Base-by-base conservation (phyloP, 1,139 yeast species). In the Williopsis jadinii region DNA sequence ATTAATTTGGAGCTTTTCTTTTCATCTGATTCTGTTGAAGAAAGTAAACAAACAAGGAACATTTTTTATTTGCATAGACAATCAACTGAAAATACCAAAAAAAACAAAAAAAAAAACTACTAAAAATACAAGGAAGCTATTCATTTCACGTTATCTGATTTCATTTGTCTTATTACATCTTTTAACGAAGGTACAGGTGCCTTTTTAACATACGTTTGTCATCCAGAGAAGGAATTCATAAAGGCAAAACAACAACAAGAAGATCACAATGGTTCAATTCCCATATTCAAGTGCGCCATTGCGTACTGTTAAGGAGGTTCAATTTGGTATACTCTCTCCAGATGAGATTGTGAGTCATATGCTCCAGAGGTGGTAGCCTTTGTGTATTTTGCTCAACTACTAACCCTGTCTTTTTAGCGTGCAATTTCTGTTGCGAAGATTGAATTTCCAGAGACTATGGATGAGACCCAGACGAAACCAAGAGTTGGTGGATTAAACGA, bases 381-480 rank as follows among this genome's bases (percentile, higher is more conserved):
- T 24, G n/a, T 28, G 10, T 12, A 11, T 36, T 32, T 37, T 24
- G 5, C 27, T 27, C 26, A 30, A 40, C 33, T 49, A 50, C 54
- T 48, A 49, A 48, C 52, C 35, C 37, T n/a, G 11, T 10, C 27
- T 15, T 41, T 29, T 10, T 48, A 68, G 73, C 77, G 95, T 66
- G 97, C 97, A 39, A 87, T 92, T 52, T 86, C 96, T 48, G 97
- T 92, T 48, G 97, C 97, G 38, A 90, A 92, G 63, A 87, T 92
- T 58, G 97, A 90, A 66, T 92, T 85, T 59, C 98, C 99, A 13
- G 99, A 94, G 66, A 92, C 97, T 19, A 92, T 92, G 95, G 98
- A 94, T 64, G 97, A 90, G 66, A 78, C 96, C 32, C 88, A 95
- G 46, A 85, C 84, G 60, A 82, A 86, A 51, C 97, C 97, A 37